Percentiles rank a stretch among this genome's conserved stretches.
Conservation (phyloP, 2,329 filamentous ascomycete genomes). For the Sarocladium oryzae region DNA sequence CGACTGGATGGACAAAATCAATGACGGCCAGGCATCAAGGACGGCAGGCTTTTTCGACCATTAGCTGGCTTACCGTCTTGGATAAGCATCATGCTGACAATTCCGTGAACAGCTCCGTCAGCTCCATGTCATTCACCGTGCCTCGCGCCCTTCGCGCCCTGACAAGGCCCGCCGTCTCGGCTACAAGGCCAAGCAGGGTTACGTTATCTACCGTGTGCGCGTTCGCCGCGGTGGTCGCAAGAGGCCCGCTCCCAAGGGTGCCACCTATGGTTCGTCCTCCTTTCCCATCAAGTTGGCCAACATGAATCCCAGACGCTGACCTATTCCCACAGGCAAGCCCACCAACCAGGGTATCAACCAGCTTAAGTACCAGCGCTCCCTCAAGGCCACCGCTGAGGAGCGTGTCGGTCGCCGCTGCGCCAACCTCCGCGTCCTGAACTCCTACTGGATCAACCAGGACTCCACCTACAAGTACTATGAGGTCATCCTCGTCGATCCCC, state of each 20-base stretch:
- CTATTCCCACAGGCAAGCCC: conserved; percentile 72
- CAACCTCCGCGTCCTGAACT: conserved; percentile 99
- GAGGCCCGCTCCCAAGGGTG: conserved; percentile 92
- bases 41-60: background rate
- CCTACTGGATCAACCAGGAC: conserved; percentile 99
- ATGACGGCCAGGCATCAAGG: background rate
- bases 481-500: conserved; percentile 98
- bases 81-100: conserved; percentile 99
- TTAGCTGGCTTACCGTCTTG: conserved; percentile 39
- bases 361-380: conserved; percentile 99
- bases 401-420: conserved; percentile 98
- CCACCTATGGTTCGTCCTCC: conserved; percentile 79
- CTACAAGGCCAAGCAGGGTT: conserved; percentile 99
- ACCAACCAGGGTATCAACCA: conserved; percentile 99
- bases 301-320: background rate
- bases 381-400: conserved; percentile 97
- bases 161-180: conserved; percentile 99
- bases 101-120: conserved; percentile 99
- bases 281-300: background rate
- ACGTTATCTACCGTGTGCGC: conserved; percentile 99
- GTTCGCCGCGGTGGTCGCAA: conserved; percentile 99
- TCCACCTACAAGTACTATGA: conserved; percentile 99
- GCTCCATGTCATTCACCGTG: conserved; percentile 99
- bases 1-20: too few species aligned
- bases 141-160: conserved; percentile 93